Conservation (phyloP, 352 stramenopile genomes). For the Pelagophyceae sp. region DNA sequence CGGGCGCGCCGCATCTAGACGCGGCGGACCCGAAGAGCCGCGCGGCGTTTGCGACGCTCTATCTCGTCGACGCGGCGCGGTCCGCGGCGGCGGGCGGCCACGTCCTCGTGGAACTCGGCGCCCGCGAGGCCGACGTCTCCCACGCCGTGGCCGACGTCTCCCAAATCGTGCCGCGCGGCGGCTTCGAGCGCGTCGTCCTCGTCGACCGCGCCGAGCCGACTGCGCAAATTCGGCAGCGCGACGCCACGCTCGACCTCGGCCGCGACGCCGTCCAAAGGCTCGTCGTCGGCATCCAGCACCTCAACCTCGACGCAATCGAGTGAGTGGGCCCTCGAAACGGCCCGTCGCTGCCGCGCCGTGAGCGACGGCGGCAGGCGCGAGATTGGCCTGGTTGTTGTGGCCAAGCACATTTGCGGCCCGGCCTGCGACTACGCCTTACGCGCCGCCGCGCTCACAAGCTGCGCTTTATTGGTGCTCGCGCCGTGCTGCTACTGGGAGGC, state of each 20-base stretch:
- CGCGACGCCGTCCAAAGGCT: not conserved
- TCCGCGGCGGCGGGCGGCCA: not conserved
- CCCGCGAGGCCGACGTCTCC: not conserved
- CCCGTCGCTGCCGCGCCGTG: too few species aligned
- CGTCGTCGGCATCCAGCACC: not conserved
- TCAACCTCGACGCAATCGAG: not conserved
- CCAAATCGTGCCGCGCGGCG: not conserved
- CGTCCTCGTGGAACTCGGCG: not conserved
- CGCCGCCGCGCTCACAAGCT: not conserved
- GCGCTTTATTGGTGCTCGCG: not conserved
- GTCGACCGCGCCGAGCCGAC: not conserved
- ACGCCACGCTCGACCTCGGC: not conserved
- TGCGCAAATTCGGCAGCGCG: not conserved
- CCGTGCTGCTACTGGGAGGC: not conserved
- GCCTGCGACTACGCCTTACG: not conserved
- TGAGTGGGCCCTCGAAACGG: too few species aligned
- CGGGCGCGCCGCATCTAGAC: not conserved
- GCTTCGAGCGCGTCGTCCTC: not conserved
- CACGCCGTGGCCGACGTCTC: not conserved
- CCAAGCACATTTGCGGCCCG: slow-evolving; percentile 8
- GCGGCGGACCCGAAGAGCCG: not conserved
- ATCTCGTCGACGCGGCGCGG: not conserved
- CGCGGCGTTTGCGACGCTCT: not conserved
- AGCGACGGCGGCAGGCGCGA: not conserved
- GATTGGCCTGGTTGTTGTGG: not conserved